phyloP scores from a whole-genome alignment of 441 rosid species.

The Jatropha podagrica region DNA sequence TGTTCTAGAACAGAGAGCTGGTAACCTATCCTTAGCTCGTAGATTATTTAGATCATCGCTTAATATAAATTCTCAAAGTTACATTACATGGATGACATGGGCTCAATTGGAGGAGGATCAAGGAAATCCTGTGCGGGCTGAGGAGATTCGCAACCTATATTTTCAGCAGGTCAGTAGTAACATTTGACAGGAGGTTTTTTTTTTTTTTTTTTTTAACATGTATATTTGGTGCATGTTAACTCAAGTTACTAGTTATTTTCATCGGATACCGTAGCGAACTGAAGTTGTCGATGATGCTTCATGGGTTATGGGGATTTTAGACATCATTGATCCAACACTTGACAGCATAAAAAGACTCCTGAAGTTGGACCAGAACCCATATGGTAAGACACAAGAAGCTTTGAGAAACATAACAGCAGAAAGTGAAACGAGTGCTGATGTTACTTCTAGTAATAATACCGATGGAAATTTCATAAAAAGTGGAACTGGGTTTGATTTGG shows the following conservation, averaged over 20 bases:
- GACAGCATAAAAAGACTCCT: constrained; percentile 80
- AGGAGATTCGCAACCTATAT: constrained; percentile 88
- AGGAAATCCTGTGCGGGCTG: constrained; percentile 87
- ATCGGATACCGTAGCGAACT: constrained; percentile 52
- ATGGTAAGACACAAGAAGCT: constrained; percentile 34
- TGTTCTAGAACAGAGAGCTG: constrained; percentile 84
- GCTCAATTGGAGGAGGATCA: constrained; percentile 92
- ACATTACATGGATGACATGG: constrained; percentile 98
- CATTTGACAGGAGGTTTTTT: too few species aligned
- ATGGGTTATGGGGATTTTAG: constrained; percentile 83
- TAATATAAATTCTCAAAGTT: constrained; percentile 84
- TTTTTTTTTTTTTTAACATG: too few species aligned
- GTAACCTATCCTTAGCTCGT: constrained; percentile 83
- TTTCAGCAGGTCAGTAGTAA: constrained; percentile 81
- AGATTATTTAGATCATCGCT: constrained; percentile 83
- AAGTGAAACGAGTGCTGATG: constrained; percentile 29
- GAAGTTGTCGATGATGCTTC: constrained; percentile 96
- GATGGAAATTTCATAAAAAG: constrained; percentile 37
- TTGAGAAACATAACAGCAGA: constrained; percentile 24
- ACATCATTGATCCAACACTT: constrained; percentile 84
- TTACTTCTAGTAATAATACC: constrained; percentile 17
- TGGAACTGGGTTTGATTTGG: constrained; percentile 52
- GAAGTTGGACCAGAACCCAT: constrained; percentile 56
- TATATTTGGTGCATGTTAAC: background rate
- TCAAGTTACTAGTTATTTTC: background rate